Percentiles rank a stretch among this genome's conserved stretches.
These are phyloP conservation scores for barley (Hordeum vulgare) DNA, from an alignment of 176 grass and related monocot species.

Conservation along the genomic window MorexV3_pseudomolecules_assembly NC_058520.1:521032858-521033357, in stretches of 20 bases:
- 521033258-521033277: not conserved
- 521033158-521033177: conserved; percentile 92
- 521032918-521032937: not conserved
- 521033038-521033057: not conserved
- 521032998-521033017: not conserved
- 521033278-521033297: not conserved
- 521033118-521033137: conserved; percentile 10
- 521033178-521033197: conserved; percentile 84
- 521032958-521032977: not conserved
- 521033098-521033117: not conserved
- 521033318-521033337: not conserved
- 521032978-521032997: not conserved
- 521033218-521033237: conserved; percentile 83
- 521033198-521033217: conserved; percentile 89
- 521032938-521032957: not conserved
- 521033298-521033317: not conserved
- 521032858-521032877: conserved; percentile 1
- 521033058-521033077: not conserved
- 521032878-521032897: not conserved
- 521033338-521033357: conserved; percentile 13
- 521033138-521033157: conserved; percentile 99
- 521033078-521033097: not conserved
- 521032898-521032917: not conserved
- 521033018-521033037: not conserved
- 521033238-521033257: not conserved